Evolutionary conservation across 2,329 filamentous ascomycete species (phyloP), one percentile per base, ranked within the genome.

Genomic region (Talaromyces sp.): DNA sequence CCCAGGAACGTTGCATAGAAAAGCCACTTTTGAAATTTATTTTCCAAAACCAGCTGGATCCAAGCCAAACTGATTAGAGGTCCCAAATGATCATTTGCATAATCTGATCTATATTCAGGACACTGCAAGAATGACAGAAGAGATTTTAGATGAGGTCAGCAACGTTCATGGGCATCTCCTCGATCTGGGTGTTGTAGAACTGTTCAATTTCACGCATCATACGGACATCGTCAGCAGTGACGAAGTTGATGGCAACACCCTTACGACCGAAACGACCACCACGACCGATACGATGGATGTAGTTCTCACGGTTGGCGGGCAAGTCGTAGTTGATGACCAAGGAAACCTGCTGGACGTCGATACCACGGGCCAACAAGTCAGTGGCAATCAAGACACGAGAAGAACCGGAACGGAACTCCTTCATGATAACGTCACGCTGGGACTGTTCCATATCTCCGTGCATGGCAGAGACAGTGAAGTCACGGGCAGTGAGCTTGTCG

Each of bases 171-270:
- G 95, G 95, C 95, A 99, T 99, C 88, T 99, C 95, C 85, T 99
- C 95, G 73, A 99, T 98, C 86, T 99, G 95, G 81, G 95, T 99
- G 88, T 92, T 97, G 90, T 99, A 99, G 88, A 98, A 99, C 85
- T 97, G 92, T 83, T 99, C 95, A 75, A 99, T 99, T 84, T 99
- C 95, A 81, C 95, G 89, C 92, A 99, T 96, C 92, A 99, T 98
- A 82, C 94, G 93, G 77, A 99, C 95, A 83, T 99, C 95, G 73
- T 99, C 95, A 75, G 93, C 92, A 69, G 94, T 98, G 81, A 99
- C 95, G 81, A 99, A 99, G 92, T 99, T 99, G 88, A 99, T 99
- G 77, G 95, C 95, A 81, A 99, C 95, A 90, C 95, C 95, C 90
- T 99, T 99, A 83, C 95, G 93, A 83, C 95, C 95, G 86, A 99